A percentile compares a stretch with the other conserved stretches of the same genome.
phyloP scores from a whole-genome alignment of 345 rosid genomes.

The Salix exigua region DNA sequence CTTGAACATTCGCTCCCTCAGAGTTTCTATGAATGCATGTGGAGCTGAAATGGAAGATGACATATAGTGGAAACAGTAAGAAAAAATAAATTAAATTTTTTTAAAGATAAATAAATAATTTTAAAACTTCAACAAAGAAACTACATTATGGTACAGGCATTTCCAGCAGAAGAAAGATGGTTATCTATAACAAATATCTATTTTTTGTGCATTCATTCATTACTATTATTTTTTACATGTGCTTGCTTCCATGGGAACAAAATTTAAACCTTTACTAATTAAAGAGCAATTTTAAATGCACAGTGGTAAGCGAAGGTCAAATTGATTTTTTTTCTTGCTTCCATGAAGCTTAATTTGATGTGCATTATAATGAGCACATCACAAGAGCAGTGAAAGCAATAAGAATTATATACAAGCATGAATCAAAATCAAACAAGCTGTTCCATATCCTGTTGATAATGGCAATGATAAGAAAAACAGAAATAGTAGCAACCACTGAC shows the following conservation, averaged over 20 bases:
- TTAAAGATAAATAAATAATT: too few species aligned
- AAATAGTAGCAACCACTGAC: constrained; percentile 22
- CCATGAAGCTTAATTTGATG: neutral
- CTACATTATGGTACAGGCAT: neutral
- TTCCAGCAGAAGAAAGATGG: neutral
- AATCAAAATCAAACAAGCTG: neutral
- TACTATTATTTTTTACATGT: neutral
- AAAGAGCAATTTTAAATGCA: neutral
- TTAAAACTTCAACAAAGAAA: neutral
- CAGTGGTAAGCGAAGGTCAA: neutral
- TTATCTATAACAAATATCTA: neutral
- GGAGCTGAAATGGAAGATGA: constrained; percentile 49
- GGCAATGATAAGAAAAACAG: neutral
- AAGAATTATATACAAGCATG: neutral
- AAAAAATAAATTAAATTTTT: neutral
- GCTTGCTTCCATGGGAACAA: neutral
- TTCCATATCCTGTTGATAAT: neutral
- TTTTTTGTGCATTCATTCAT: neutral
- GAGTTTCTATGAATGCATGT: constrained; percentile 76
- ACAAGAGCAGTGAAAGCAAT: neutral
- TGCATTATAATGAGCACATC: neutral
- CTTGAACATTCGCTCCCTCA: constrained; percentile 95
- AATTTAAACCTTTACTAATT: neutral
- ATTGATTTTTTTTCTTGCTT: neutral
- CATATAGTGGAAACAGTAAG: neutral